Evolutionary conservation across 2,329 filamentous ascomycete genomes (phyloP), one percentile per base, ranked within the genome.

Genomic region (Orbilia blumenaviensis): DNA sequence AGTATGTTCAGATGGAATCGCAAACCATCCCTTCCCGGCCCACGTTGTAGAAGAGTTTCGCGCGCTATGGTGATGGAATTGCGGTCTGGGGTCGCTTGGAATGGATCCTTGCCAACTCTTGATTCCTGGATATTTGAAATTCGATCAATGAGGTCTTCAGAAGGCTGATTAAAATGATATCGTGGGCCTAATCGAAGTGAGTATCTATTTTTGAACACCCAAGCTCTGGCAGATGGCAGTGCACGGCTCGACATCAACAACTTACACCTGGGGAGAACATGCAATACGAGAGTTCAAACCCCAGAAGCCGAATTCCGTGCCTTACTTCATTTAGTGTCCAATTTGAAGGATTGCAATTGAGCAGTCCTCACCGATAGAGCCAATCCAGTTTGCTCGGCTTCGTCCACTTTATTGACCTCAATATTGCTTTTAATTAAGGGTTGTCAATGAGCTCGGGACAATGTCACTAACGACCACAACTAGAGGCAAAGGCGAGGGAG

Each of bases 351-450:
- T 34, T n/a, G n/a, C n/a, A n/a, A 41, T 44, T 56, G 52, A 56
- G 38, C 52, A 29, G 18, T 21, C 29, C 29, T 41, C 25, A 16
- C 14, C 10, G 42, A 48, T 16, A 50, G 42, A 64, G 7, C 56
- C 34, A 61, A 44, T 61, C 56, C 23, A 61, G 56, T 12, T 61
- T 21, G 44, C 61, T 64, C 36, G 61, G 42, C 29, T 52, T 50
- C 42, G 60, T 34, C 36, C 29, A 72, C 50, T 34, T n/a, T 56
- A 34, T 23, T 61, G 46, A 32, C 46, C 16, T 46, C 42, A 48
- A 60, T 32, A 66, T 52, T 46, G 60, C 62, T 56, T 74, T 74
- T 66, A 74, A 74, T 74, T 74, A 66, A 66, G 62, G 69, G 69
- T 61, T 32, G 62, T 29, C 52, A 48, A 50, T 27, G 62, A 74